Evolutionary conservation across 345 rosid species (phyloP), one percentile per base, ranked within the genome.

Genomic region (Corchorus capsularis): DNA sequence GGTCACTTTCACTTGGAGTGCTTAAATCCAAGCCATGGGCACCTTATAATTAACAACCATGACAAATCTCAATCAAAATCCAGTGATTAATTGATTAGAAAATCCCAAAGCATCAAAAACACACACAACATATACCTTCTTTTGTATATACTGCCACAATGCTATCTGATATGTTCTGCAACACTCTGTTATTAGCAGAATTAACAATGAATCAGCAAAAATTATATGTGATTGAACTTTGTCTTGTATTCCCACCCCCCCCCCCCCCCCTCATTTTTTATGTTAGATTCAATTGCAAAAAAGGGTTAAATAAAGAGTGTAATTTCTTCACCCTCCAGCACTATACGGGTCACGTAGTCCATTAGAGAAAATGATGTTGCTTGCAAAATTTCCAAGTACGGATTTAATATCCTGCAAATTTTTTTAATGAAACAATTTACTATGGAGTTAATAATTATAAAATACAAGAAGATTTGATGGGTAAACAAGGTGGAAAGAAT

Each of bases 321-420:
- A 8, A 20, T 12, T 20, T 20, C 7, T 3, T 37, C 82, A 87
- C 91, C 88, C 88, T 79, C 87, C 86, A 32, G 76, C 73, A 57
- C 88, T 85, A 8, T 81, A 87, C 50, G 91, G 91, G 81, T 85
- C 88, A 62, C 71, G 55, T 3, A 85, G 79, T 16, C 91, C 88
- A 16, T 85, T 85, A 10, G 88, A 87, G 85, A 87, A 87, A 56
- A 87, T 87, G 59, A 87, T 82, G 77, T 87, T 87, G 83, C 88
- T 87, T 8, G 69, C 87, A 70, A 87, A 87, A 17, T 77, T 79
- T 8, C 65, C 69, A 0, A 87, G 81, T 61, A 75, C 63, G 63
- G 75, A 67, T 20, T 85, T 85, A 13, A 87, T 52, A 34, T 87
- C 87, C 91, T 85, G 34, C 3, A 56, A 56, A 56, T 56, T 56